Evolutionary conservation across 495 filamentous ascomycete species (phyloP), one percentile per base, ranked within the genome.

Genomic region (Penicillium arizonense): DNA sequence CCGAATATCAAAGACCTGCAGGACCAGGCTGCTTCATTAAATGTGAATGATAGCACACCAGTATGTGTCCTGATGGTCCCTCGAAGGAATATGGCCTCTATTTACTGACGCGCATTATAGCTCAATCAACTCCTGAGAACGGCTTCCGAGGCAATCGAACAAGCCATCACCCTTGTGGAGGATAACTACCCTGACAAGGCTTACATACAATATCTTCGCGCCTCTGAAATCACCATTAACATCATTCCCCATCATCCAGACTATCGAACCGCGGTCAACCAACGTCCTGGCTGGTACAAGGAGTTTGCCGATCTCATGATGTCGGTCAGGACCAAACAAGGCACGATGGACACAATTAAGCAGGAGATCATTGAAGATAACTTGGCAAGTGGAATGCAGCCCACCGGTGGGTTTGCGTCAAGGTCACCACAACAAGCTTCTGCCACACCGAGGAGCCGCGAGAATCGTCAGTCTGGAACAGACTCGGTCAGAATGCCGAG

Each of bases 1-100:
- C 82, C 86, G 14, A 88, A 91, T 69, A 84, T 91, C 57, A 86
- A 89, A 55, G 89, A 92, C 65, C 73, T 92, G 38, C 79, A 83
- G 48, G 79, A 80, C 51, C 61, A 75, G 44, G 69, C 70, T 12
- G 67, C 71, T 21, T 56, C 67, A 18, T 64, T 73, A 43, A 68
- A 72, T 46, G 64, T 79, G 32, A 67, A 74, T 45, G 68, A 75
- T 30, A 61, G 57, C 39, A 71, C 68, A 20, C 64, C 76, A 52
- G 79, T 82, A 70, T 54, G 71, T 62, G 45, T 24, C 23, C 3
- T 8, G 4, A 11, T 36, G 21, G 26, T 50, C 34, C 13, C 32
- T 46, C 6, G 26, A 35, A 28, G 13, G 37, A 28, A 21, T 32
- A 47, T 39, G 42, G 23, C 23, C 23, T 24, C 23, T 24, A 42